Evolutionary conservation across 805 yeast genomes (phyloP), one percentile per base, ranked within the genome.

Genomic region (Candida ponderosae): DNA sequence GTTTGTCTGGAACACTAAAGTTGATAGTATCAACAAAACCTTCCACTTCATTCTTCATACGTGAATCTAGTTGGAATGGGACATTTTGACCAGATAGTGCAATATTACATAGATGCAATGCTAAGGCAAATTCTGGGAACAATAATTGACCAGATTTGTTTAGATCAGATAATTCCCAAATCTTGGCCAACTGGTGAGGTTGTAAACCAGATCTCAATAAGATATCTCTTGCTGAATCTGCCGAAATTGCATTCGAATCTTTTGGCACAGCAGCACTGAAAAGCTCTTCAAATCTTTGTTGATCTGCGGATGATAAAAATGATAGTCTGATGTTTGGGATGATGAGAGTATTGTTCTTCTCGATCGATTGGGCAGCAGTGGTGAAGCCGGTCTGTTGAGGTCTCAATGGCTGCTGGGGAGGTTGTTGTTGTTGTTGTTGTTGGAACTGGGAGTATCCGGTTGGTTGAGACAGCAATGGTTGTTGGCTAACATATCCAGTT

Each of bases 101-200:
- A 51, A 76, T 61, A 48, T 84, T 82, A 55, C 95, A 88, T 48
- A 90, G 68, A 58, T 88, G 90, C 68, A 90, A 77, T 15, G 96
- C 88, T 46, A 90, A 67, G 14, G 95, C 95, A 66, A 90, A 90
- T 57, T 90, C 97, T 1, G 97, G 97, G 54, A 89, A 90, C 46
- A 90, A 62, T 40, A 90, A 70, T 37, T 77, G 72, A 2, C 97
- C 97, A 13, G 93, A 79, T 50, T 76, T 81, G 49, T 80, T 83
- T 2, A 95, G 83, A 54, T 90, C 97, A 15, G 95, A 74, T 42
- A 90, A 66, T 19, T 82, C 79, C 97, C 97, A 90, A 41, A 90
- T 81, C 47, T 81, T 85, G 3, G 94, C 93, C 48, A 90, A 66
- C 28, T 79, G 73, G 27, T 76, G 71, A 2, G 95, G 87, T 29